These are phyloP conservation scores for Vigna trinervia DNA, from an alignment of 306 rosid genomes.

Conservation along the genomic window DNA sequence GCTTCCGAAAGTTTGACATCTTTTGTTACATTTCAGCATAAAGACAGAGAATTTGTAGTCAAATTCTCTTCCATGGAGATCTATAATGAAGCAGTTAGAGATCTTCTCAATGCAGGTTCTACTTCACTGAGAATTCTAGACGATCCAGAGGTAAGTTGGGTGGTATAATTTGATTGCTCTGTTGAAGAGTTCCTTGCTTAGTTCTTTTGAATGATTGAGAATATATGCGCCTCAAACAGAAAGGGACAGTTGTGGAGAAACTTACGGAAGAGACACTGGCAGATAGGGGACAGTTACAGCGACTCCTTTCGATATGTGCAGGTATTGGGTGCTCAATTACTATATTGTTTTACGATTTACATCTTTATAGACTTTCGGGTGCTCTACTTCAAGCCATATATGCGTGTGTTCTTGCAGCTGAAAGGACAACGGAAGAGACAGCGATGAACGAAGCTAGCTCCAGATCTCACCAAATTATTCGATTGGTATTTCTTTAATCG, in stretches of 20 bases:
- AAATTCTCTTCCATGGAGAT: slow-evolving; percentile 96
- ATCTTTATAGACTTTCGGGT: slow-evolving; percentile 23
- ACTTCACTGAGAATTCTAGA: slow-evolving; percentile 79
- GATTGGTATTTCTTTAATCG: slow-evolving; percentile 66
- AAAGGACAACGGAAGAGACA: slow-evolving; percentile 92
- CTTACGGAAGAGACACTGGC: slow-evolving; percentile 74
- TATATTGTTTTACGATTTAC: slow-evolving; percentile 1
- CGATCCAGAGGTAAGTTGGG: slow-evolving; percentile 83
- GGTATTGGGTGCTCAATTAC: slow-evolving; percentile 50
- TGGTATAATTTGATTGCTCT: not conserved
- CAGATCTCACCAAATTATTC: slow-evolving; percentile 93
- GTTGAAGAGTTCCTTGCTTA: not conserved
- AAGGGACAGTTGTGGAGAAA: slow-evolving; percentile 84
- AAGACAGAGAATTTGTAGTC: slow-evolving; percentile 68
- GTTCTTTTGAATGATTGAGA: slow-evolving; percentile 36
- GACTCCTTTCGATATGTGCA: slow-evolving; percentile 73
- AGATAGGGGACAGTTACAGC: slow-evolving; percentile 65
- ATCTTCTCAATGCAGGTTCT: slow-evolving; percentile 66
- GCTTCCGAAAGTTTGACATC: slow-evolving; percentile 38
- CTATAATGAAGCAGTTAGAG: slow-evolving; percentile 88
- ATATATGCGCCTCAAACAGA: slow-evolving; percentile 56
- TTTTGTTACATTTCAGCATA: slow-evolving; percentile 60
- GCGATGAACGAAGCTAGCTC: slow-evolving; percentile 90
- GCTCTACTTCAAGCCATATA: slow-evolving; percentile 32
- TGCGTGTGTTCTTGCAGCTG: slow-evolving; percentile 59